These are phyloP conservation scores for Diaporthe vexans DNA, from an alignment of 2,329 filamentous ascomycete species.

Conservation along the genomic window DNA sequence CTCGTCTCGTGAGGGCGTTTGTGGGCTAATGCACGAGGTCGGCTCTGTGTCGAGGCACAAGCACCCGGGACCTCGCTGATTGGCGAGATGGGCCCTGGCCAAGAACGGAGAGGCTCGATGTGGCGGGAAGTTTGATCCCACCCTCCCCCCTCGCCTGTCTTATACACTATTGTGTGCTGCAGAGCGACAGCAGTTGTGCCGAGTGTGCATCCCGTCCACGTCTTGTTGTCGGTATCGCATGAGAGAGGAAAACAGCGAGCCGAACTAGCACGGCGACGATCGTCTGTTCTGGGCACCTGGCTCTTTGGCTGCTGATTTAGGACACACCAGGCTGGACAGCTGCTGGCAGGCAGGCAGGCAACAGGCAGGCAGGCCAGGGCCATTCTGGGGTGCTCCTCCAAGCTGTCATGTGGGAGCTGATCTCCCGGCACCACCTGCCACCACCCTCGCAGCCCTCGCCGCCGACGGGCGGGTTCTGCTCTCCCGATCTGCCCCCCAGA, in stretches of 20 bases:
- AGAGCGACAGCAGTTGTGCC: slow-evolving; percentile 2
- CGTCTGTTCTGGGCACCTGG: slow-evolving; percentile 19
- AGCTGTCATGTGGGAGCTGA: slow-evolving; percentile 26
- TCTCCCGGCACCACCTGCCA: slow-evolving; percentile 19
- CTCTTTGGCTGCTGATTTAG: too few species aligned
- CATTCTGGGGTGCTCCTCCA: neutral
- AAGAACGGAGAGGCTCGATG: slow-evolving; percentile 32
- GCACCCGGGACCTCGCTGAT: slow-evolving; percentile 15
- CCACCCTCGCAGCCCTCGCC: neutral
- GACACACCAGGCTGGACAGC: neutral
- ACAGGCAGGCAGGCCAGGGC: too few species aligned
- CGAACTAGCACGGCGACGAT: slow-evolving; percentile 23
- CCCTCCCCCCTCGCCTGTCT: neutral
- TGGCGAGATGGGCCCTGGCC: slow-evolving; percentile 15
- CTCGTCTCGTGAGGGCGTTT: slow-evolving; percentile 31
- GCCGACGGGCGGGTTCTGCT: neutral
- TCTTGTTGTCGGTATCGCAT: neutral
- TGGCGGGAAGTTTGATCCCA: slow-evolving; percentile 32
- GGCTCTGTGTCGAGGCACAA: slow-evolving; percentile 21
- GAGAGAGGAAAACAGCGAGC: neutral
- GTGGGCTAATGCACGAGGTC: slow-evolving; percentile 35
- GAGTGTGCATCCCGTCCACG: neutral
- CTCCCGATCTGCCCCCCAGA: neutral
- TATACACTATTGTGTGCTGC: slow-evolving; percentile 23
- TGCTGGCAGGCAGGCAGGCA: neutral